Evolutionary conservation across 345 rosid species (phyloP), one percentile per base, ranked within the genome.

Genomic region (Litchi chinensis): DNA sequence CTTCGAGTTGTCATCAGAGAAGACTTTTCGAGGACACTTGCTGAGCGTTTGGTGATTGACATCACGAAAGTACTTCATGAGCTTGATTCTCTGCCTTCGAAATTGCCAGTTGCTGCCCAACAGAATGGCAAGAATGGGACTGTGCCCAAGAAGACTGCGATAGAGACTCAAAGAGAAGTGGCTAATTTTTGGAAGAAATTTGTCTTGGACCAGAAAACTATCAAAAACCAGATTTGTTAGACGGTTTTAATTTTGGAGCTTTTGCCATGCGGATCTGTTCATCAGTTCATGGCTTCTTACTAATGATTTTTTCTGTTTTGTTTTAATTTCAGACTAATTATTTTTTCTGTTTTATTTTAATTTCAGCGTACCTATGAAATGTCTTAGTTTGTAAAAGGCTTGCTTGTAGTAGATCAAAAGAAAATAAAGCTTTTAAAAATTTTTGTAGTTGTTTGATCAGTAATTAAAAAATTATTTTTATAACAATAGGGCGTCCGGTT

Each of bases 1-100:
- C 93, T 94, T 7, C 88, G 98, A 0, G 94, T 92, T 11, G 98
- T 94, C 19, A 78, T 94, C 2, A 76, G 98, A 62, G 98, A 93
- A 86, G 98, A 94, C 74, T 93, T 94, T 78, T 87, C 94, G 9
- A 85, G 95, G 70, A 79, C 93, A 62, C 85, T 94, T 0, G 98
- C 97, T 0, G 93, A 93, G 88, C 83, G 89, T 15, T 87, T 88
- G 0, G 92, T 88, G 69, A 2, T 69, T 0, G 95, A 92, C 82
- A 86, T 93, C 40, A 81, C 65, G 8, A 91, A 82, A 70, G 97
- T 91, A 1, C 64, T 91, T 57, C 88, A 82, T 6, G 95, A 92
- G 83, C 82, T 92, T 0, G 97, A 91, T 41, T 64, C 84, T 3
- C 82, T 87, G 63, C 87, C 90, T 8, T 59, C 64, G 7, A 59